Evolutionary conservation across 2,329 filamentous ascomycete species (phyloP).

Genomic region (Hansfordia pulvinata): DNA sequence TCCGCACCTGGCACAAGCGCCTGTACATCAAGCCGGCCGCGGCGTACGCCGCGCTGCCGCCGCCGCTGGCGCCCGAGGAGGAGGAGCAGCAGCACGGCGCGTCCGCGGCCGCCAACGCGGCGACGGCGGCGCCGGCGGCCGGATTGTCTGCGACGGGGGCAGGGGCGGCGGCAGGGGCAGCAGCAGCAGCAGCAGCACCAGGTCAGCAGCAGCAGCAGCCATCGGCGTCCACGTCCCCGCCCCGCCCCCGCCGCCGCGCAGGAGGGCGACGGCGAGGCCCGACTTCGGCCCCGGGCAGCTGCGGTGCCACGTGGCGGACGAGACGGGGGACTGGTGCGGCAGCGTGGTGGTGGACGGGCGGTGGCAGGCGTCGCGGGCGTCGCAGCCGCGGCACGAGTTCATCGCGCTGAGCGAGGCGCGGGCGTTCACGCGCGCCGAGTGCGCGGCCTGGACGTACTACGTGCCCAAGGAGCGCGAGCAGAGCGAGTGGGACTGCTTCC

Average conservation of each 20-base stretch:
- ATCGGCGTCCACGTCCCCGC: no score
- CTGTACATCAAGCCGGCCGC: constrained; percentile 5
- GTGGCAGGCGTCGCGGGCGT: constrained; percentile 6
- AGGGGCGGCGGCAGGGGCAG: no score
- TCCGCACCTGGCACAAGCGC: constrained; percentile 15
- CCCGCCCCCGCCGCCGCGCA: no score
- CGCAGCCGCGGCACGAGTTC: constrained; percentile 9
- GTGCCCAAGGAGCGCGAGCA: constrained; percentile 17
- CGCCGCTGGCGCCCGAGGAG: no score
- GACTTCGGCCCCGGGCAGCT: constrained; percentile 4
- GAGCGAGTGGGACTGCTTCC: constrained; percentile 19
- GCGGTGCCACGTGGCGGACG: constrained; percentile 14
- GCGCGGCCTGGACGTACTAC: constrained; percentile 18
- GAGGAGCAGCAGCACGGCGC: no score
- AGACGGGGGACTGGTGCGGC: constrained; percentile 17
- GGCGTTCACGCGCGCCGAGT: constrained; percentile 16
- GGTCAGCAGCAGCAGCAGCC: no score
- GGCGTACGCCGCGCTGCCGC: no score
- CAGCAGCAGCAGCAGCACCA: no score
- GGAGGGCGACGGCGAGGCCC: no score
- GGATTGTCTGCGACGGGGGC: no score
- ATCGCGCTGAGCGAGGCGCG: constrained; percentile 21
- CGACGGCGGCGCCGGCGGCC: no score
- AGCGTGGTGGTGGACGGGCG: constrained; percentile 12
- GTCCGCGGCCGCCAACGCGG: no score